Evolutionary conservation across 2,329 filamentous ascomycete species (phyloP), one percentile per base, ranked within the genome.

Genomic region (Dothistroma pini): DNA sequence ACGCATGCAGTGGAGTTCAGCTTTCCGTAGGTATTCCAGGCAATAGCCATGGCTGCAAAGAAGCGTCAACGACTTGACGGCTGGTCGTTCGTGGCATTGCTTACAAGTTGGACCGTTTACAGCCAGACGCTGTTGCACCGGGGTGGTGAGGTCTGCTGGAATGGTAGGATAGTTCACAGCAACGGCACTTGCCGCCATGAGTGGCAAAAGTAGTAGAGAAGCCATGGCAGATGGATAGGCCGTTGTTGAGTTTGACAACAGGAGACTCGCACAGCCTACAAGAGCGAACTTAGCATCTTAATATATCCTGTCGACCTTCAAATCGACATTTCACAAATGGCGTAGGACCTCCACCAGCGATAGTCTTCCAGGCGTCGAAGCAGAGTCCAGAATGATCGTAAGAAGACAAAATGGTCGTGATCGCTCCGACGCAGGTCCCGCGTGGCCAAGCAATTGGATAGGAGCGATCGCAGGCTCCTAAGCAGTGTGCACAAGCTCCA

Each of bases 1-100:
- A 86, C 83, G 58, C 83, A 85, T 35, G 34, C 34, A 12, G 79
- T 71, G 41, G 77, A 67, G 59, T 67, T 69, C 14, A 82, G 67
- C 62, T 80, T 66, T 59, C 77, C 63, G 66, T 84, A 85, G 0
- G 83, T 86, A 67, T 85, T 85, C 83, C 83, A 86, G 0, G 79
- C 82, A 38, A 86, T 74, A 0, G 80, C 80, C 7, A 84, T 75
- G 35, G 79, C 82, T 84, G 57, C 21, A 1, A 4, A 38, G 34
- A 11, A 12, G 2, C n/a, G 12, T 56, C 22, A 32, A 31, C 11
- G 2, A 22, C 34, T 38, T 3, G 14, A 38, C 60, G 55, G 56
- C 7, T 56, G 34, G 58, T 57, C 6, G n/a, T 35, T 44, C 11
- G 21, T 29, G 54, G 10, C 51, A 16, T 4, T 51, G 51, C 11